Evolutionary conservation across 495 filamentous ascomycete genomes (phyloP).

Genomic region (Penicillium macrosclerotiorum): DNA sequence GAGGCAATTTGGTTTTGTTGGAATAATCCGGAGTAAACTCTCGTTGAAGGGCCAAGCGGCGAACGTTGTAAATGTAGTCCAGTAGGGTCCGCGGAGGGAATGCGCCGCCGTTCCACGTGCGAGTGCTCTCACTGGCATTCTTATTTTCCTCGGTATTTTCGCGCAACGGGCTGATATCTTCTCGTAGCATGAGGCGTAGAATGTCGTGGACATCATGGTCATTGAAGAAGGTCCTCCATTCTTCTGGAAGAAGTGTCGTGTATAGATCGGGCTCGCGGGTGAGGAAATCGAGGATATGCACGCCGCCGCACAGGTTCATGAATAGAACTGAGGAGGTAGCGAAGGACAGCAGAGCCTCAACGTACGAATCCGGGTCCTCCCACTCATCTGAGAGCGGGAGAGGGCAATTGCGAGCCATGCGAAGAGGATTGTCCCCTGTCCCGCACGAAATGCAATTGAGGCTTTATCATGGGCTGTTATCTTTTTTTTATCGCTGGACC

Average conservation of each 20-base stretch:
- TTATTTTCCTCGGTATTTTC: slow-evolving; percentile 1
- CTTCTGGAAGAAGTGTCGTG: slow-evolving; percentile 63
- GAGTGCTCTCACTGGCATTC: background rate
- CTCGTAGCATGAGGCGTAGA: slow-evolving; percentile 73
- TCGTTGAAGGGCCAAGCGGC: slow-evolving; percentile 65
- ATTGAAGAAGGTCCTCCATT: slow-evolving; percentile 79
- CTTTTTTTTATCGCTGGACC: slow-evolving; percentile 15
- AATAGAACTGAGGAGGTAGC: slow-evolving; percentile 73
- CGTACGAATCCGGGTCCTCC: slow-evolving; percentile 63
- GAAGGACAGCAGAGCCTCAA: slow-evolving; percentile 75
- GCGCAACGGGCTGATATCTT: slow-evolving; percentile 53
- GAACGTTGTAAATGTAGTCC: slow-evolving; percentile 71
- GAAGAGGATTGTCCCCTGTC: slow-evolving; percentile 2
- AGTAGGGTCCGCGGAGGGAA: slow-evolving; percentile 65
- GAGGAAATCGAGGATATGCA: slow-evolving; percentile 95
- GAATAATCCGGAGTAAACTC: slow-evolving; percentile 42
- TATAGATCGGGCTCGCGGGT: slow-evolving; percentile 82
- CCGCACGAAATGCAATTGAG: slow-evolving; percentile 1
- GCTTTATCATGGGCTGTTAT: slow-evolving; percentile 17
- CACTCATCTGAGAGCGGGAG: slow-evolving; percentile 61
- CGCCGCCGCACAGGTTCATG: slow-evolving; percentile 83
- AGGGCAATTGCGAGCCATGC: slow-evolving; percentile 29
- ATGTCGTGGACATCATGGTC: slow-evolving; percentile 66
- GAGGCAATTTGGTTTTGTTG: slow-evolving; percentile 51
- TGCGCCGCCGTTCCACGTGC: slow-evolving; percentile 50